Conservation (phyloP, 495 filamentous ascomycete genomes). For the Polyplosphaeria fusca region DNA sequence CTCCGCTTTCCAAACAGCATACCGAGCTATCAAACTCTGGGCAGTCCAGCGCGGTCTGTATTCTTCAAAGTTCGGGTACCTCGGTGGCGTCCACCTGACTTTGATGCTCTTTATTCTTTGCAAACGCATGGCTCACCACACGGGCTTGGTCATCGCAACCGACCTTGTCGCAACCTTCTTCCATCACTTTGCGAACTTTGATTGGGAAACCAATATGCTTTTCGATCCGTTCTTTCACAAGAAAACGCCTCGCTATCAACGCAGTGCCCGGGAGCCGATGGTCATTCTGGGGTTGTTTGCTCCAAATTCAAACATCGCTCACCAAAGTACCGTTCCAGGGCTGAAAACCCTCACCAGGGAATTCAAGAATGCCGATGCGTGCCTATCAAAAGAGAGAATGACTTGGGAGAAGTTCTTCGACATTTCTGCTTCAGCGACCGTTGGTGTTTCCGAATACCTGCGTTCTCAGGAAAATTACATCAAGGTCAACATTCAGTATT, state of each 20-base stretch:
- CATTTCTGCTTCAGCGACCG: neutral
- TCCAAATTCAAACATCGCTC: constrained; percentile 53
- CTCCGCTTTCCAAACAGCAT: constrained; percentile 50
- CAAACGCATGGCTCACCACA: constrained; percentile 46
- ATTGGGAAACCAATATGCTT: constrained; percentile 49
- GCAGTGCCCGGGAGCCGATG: constrained; percentile 53
- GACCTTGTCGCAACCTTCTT: constrained; percentile 54
- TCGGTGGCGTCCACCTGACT: constrained; percentile 57
- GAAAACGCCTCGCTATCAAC: constrained; percentile 44
- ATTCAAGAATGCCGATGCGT: constrained; percentile 44
- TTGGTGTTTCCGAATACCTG: constrained; percentile 46
- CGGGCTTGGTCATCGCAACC: constrained; percentile 35
- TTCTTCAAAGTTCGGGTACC: constrained; percentile 55
- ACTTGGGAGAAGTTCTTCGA: constrained; percentile 48
- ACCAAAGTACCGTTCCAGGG: constrained; percentile 48
- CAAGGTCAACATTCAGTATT: constrained; percentile 55
- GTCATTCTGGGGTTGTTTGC: constrained; percentile 54
- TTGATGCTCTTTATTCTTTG: constrained; percentile 52
- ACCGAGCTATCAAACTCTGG: constrained; percentile 54
- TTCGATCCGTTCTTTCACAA: constrained; percentile 54
- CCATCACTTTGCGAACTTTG: constrained; percentile 54
- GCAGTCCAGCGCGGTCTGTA: constrained; percentile 55
- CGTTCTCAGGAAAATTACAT: constrained; percentile 47
- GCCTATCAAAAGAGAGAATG: constrained; percentile 36
- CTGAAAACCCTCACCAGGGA: constrained; percentile 49